phyloP scores from a whole-genome alignment of 2,329 filamentous ascomycete genomes.

The Penicillium hordei region DNA sequence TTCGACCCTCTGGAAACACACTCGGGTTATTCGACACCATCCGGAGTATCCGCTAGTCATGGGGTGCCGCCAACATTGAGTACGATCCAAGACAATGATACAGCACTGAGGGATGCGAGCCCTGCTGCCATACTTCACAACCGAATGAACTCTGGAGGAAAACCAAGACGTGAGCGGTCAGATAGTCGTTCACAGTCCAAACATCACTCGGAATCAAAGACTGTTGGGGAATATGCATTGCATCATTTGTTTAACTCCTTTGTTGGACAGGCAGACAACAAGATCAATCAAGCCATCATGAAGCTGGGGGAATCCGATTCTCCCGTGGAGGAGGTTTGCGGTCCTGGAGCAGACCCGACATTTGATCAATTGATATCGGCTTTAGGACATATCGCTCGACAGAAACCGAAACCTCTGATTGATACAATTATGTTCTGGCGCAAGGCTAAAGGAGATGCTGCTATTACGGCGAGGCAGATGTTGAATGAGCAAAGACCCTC shows the following conservation, averaged over 20 bases:
- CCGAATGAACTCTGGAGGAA: conserved; percentile 60
- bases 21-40: conserved; percentile 30
- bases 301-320: conserved; percentile 77
- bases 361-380: conserved; percentile 96
- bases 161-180: conserved; percentile 67
- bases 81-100: conserved; percentile 42
- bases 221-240: conserved; percentile 95
- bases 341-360: conserved; percentile 77
- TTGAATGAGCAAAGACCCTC: conserved; percentile 33
- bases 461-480: conserved; percentile 62
- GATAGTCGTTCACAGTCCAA: conserved; percentile 76
- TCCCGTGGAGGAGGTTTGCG: conserved; percentile 85
- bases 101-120: conserved; percentile 26
- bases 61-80: conserved; percentile 32
- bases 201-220: conserved; percentile 74
- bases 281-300: conserved; percentile 84
- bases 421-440: conserved; percentile 98
- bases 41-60: conserved; percentile 43
- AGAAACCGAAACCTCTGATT: conserved; percentile 91
- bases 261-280: conserved; percentile 93
- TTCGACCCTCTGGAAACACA: conserved; percentile 36
- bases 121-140: conserved; percentile 34
- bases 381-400: conserved; percentile 88
- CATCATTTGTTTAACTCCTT: conserved; percentile 97
- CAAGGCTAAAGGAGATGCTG: conserved; percentile 90